Percentiles rank a stretch among this genome's conserved stretches.
phyloP scores from a whole-genome alignment of 495 filamentous ascomycete species.

The Entonaema liquescens region DNA sequence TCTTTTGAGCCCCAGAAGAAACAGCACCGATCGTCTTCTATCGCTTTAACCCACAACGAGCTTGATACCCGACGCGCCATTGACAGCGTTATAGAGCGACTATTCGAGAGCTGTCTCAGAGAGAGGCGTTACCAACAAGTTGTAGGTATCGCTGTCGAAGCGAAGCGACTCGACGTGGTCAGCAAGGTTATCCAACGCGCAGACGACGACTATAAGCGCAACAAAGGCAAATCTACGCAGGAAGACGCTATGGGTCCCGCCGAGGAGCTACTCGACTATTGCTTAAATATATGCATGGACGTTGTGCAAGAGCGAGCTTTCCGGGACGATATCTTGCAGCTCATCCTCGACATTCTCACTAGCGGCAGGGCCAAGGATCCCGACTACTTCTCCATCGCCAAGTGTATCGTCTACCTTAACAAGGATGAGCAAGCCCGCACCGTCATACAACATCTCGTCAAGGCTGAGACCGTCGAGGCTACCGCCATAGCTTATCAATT shows the following conservation, averaged over 20 bases:
- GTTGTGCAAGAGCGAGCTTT: conserved; percentile 93
- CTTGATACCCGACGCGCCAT: conserved; percentile 70
- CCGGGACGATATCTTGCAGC: conserved; percentile 78
- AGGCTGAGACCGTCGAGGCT: conserved; percentile 77
- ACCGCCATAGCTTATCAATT: conserved; percentile 94
- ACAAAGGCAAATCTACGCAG: conserved; percentile 58
- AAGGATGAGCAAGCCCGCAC: conserved; percentile 91
- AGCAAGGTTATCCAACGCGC: conserved; percentile 82
- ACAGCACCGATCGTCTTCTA: conserved; percentile 58
- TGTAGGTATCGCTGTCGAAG: conserved; percentile 98
- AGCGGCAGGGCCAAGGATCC: conserved; percentile 65
- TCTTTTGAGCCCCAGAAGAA: conserved; percentile 67
- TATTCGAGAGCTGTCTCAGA: conserved; percentile 90
- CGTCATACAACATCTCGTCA: conserved; percentile 81
- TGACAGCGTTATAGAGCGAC: conserved; percentile 80
- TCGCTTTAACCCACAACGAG: conserved; percentile 55
- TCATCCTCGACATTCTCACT: conserved; percentile 87
- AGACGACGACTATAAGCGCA: conserved; percentile 80
- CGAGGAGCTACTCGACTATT: conserved; percentile 96
- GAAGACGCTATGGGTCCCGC: conserved; percentile 66
- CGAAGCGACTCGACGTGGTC: conserved; percentile 89
- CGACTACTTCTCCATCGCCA: conserved; percentile 97
- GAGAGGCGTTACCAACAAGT: conserved; percentile 93
- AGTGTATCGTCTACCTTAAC: conserved; percentile 96
- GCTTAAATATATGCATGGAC: conserved; percentile 95